Conservation (phyloP, 1,284 basidiomycete species). For the Entoloma clypeatum region DNA sequence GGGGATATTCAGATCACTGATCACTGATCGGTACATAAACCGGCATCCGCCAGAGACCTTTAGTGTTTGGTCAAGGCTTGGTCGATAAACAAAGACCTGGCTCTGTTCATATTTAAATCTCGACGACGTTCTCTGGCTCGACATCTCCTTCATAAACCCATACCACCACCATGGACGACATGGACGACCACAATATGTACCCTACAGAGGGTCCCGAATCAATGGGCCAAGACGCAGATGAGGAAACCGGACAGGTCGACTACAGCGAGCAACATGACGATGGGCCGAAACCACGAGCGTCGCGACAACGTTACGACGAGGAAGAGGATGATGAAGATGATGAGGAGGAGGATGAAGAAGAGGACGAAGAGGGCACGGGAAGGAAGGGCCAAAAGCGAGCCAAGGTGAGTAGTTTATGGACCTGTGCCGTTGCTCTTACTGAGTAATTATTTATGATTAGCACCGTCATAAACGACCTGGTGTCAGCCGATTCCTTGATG, state of each 20-base stretch:
- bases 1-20: too few species aligned
- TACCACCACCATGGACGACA: constrained; percentile 46
- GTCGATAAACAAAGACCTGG: not conserved
- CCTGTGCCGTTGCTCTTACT: constrained; percentile 7
- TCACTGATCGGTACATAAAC: too few species aligned
- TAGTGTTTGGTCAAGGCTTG: too few species aligned
- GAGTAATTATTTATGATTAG: constrained; percentile 28
- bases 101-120: not conserved
- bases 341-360: constrained; percentile 47
- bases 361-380: constrained; percentile 48
- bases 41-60: too few species aligned
- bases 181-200: constrained; percentile 44
- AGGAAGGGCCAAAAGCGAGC: constrained; percentile 50
- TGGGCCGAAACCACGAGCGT: constrained; percentile 38
- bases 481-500: constrained; percentile 87
- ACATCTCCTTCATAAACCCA: constrained; percentile 4
- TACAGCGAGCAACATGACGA: constrained; percentile 39
- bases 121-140: not conserved
- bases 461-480: constrained; percentile 61
- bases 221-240: constrained; percentile 36
- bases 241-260: constrained; percentile 29
- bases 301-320: constrained; percentile 33
- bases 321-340: constrained; percentile 49
- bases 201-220: constrained; percentile 35
- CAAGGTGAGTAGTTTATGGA: constrained; percentile 47